Conservation (phyloP, 257 asterid species). For the Nicotiana obtusifolia region DNA sequence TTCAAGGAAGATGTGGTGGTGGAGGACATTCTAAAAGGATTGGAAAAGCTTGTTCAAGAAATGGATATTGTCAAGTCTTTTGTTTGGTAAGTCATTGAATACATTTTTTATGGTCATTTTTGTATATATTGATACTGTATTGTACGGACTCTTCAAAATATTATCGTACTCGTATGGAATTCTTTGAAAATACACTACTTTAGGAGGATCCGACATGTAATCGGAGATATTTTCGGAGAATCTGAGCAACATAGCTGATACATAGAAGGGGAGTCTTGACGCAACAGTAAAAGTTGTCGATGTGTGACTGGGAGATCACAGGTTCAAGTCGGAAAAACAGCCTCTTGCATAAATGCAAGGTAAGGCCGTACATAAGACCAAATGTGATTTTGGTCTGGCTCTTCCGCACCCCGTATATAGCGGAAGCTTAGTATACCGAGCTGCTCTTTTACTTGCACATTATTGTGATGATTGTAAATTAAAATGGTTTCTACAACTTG, state of each 20-base stretch:
- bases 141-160: background rate
- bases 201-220: background rate
- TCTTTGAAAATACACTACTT: background rate
- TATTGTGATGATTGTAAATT: background rate
- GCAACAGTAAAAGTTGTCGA: too few relatives aligned
- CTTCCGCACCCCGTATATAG: fast-evolving
- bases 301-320: too few relatives aligned
- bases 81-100: slow-evolving; percentile 50
- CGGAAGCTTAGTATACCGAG: too few relatives aligned
- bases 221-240: too few relatives aligned
- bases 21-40: slow-evolving; percentile 57
- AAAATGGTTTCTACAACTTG: background rate
- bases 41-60: slow-evolving; percentile 72
- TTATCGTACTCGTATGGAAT: fast-evolving
- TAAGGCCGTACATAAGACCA: too few relatives aligned
- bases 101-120: background rate
- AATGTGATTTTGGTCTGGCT: too few relatives aligned
- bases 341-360: too few relatives aligned
- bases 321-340: too few relatives aligned
- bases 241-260: background rate
- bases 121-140: background rate
- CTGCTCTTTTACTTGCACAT: background rate
- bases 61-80: slow-evolving; percentile 78
- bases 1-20: slow-evolving; percentile 64
- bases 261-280: too few relatives aligned